Evolutionary conservation across 306 rosid species (phyloP).

Genomic region (Cucurbita ficifolia): DNA sequence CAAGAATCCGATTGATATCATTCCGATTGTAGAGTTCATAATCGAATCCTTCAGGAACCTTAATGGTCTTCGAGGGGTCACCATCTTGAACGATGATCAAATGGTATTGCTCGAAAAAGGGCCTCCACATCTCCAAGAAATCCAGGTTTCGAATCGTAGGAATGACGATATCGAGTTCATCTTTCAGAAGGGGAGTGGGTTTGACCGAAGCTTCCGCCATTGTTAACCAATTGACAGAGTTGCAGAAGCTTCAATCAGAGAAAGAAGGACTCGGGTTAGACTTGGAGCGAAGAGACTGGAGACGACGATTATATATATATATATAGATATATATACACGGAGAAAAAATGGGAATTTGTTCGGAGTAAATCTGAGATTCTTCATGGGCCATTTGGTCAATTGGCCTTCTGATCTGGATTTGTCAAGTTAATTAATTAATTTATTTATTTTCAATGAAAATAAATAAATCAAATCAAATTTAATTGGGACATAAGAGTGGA

Average conservation of each 20-base stretch:
- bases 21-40: constrained; percentile 32
- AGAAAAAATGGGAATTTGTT: neutral
- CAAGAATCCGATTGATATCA: constrained; percentile 26
- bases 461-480: neutral
- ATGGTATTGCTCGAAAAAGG: constrained; percentile 22
- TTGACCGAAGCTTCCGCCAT: constrained; percentile 11
- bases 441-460: neutral
- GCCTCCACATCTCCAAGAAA: constrained; percentile 33
- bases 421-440: neutral
- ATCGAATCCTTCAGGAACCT: constrained; percentile 27
- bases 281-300: neutral
- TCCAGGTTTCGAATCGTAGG: constrained; percentile 28
- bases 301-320: neutral
- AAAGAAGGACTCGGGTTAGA: neutral
- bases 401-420: constrained; percentile 1
- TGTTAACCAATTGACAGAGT: neutral
- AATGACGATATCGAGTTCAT: constrained; percentile 25
- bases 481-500: neutral
- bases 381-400: neutral
- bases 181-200: constrained; percentile 16
- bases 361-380: neutral
- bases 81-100: constrained; percentile 29
- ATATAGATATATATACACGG: neutral
- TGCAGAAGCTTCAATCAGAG: neutral
- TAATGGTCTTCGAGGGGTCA: constrained; percentile 18